Base-by-base conservation (phyloP, 495 filamentous ascomycete genomes). In the Aspergillus saccharolyticus region DNA sequence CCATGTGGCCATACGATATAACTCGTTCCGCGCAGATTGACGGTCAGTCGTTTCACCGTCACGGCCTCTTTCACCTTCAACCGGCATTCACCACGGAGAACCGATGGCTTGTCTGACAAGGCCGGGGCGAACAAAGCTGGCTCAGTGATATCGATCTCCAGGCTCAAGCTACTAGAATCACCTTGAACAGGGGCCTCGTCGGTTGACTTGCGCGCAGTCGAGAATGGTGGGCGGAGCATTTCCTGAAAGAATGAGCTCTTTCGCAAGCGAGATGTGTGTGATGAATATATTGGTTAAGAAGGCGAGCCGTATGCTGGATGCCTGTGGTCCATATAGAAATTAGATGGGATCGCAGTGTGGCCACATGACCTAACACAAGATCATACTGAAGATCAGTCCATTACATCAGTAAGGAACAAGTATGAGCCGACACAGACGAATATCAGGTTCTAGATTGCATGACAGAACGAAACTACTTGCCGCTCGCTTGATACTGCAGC, bases 71-170 rank as follows among this genome's bases (percentile, higher is more conserved):
- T 52, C 10, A 61, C 48, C 8, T 44, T 47, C 42, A 61, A n/a
- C 21, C 33, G 39, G 20, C 58, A 61, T 17, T n/a, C 44, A 5
- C 58, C 58, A 20, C 58, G 48, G 17, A 61, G 44, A 14, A 61
- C 58, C 17, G 54, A 44, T 15, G 58, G 58, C 8, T 56, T 61
- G 50, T 61, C 45, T 17, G 58, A 49, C 7, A 43, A 54, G 1
- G 53, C 49, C n/a, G 58, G 58, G 16, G 55, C 52, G 25, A 61
- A 61, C 9, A 61, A 20, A 3, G 54, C 58, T 1, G 58, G 58
- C 16, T 61, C 58, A 8, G 53, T 51, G 22, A 55, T 52, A 10
- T 42, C 52, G 0, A 60, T 45, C 2, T 52, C 53, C 25, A 60
- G 53, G 4, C 39, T 45, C 42, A 48, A 18, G 17, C 52, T 53